Base-by-base conservation (phyloP, 257 asterid species). In the Rhazya stricta region DNA sequence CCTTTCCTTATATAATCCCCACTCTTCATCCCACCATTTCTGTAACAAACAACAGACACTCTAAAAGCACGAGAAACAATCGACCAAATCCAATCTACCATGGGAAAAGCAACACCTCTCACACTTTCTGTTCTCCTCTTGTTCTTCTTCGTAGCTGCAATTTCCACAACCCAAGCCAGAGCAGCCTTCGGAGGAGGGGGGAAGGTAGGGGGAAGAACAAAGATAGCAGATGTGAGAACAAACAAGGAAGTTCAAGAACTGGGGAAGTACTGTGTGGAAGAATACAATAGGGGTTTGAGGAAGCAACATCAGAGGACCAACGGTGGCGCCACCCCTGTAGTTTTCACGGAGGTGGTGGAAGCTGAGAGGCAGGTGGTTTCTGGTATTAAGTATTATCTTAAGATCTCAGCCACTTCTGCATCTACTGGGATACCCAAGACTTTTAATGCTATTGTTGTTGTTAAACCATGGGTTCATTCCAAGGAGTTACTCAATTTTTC, bases 361-460 rank as follows among this genome's bases (percentile, higher is more conserved):
- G 97, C 94, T 0, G 86, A 90, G 86, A 81, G 81, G 25, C 97
- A 92, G 84, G 97, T 92, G 34, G 96, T 92, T 32, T 73, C 96
- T 34, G 96, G 96, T 15, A 76, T 88, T 54, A 92, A 90, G 43
- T 90, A 90, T 72, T 89, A 89, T 73, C 87, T 92, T 45, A 85
- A 78, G 77, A 86, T 92, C 81, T 71, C 84, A 0, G 91, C 94
- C 23, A 73, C 73, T 30, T 75, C 76, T 30, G 19, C 72, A 0
- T 62, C 73, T 27, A 29, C 60, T 18, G 81, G 79, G 1, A 9
- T 50, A 25, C 72, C 82, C 4, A 60, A 36, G 78, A 79, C 45
- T 13, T 92, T 77, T 34, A 83, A 87, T 30, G 95, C 96, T n/a
- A 84, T 82, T 56, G 85, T 92, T 67, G 82, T 84, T 25, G 91